Evolutionary conservation across 306 rosid genomes (phyloP), one percentile per base, ranked within the genome.

Genomic region (Dalbergia cochinchinensis): DNA sequence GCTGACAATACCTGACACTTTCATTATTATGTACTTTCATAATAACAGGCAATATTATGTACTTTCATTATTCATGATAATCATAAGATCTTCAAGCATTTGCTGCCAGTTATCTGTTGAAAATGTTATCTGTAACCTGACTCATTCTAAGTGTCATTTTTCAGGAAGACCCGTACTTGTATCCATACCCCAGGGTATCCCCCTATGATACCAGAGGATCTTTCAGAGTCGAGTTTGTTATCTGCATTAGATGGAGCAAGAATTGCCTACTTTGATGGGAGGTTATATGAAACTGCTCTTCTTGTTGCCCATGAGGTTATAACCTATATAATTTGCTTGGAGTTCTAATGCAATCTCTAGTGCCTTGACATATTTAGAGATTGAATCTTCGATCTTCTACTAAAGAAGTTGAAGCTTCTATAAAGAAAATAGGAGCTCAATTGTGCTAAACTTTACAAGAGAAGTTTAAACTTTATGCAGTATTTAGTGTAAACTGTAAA

Each of bases 131-230:
- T 57, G 41, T 45, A 66, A 69, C 50, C 83, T 80, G 53, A 71
- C 71, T 82, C 55, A 73, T 81, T 71, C 54, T 26, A 51, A 68
- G 69, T 55, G 71, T 68, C 11, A 58, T 69, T 78, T 86, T 79
- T 80, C 89, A 96, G 99, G 91, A 90, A 91, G 72, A 96, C 97
- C 37, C 97, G 99, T 8, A 96, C 99, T 54, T 93, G 99, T 78
- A 93, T 95, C 68, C 89, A 86, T 87, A 93, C 98, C 71, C 87
- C 97, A 14, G 99, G 98, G 71, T 87, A 92, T 89, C 98, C 98
- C 88, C 89, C 92, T 61, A 86, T 93, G 98, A 73, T 80, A 68
- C 97, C 97, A 14, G 87, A 85, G 10, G 96, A 96, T 50, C 93
- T 96, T 80, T 19, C 96, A 4, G 83, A 53, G 70, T 84, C 87